These are phyloP conservation scores for Bocquillonia castaneifolia DNA, from an alignment of 441 rosid genomes.

Conservation along the genomic window DNA sequence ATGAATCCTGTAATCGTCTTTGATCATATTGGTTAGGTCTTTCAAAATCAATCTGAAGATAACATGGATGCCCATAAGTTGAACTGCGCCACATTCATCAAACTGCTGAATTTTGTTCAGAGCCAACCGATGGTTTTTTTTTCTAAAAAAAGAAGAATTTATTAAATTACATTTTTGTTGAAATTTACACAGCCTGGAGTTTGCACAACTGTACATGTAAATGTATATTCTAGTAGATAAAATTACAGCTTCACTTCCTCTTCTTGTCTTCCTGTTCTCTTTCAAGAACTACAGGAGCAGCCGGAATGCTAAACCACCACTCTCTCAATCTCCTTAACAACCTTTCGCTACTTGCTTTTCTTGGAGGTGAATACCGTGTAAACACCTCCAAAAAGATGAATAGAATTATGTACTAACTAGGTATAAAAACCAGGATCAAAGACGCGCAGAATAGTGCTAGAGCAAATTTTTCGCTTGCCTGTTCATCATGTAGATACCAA, in stretches of 20 bases:
- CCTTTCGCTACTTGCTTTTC: constrained; percentile 65
- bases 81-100: too few species aligned
- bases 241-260: constrained; percentile 45
- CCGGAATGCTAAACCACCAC: constrained; percentile 97
- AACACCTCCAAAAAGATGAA: constrained; percentile 56
- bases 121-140: too few species aligned
- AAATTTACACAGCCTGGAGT: too few species aligned
- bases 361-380: constrained; percentile 67
- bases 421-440: constrained; percentile 41
- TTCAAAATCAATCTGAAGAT: too few species aligned
- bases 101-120: too few species aligned
- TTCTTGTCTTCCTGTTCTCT: constrained; percentile 62
- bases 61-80: too few species aligned
- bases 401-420: constrained; percentile 42
- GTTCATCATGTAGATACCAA: constrained; percentile 14
- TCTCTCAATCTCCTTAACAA: constrained; percentile 68
- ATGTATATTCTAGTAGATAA: too few species aligned
- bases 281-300: constrained; percentile 71
- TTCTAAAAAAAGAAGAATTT: too few species aligned
- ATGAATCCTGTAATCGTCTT: too few species aligned
- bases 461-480: constrained; percentile 81
- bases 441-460: constrained; percentile 38
- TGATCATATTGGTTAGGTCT: too few species aligned
- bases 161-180: too few species aligned
- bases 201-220: too few species aligned